Evolutionary conservation across 805 yeast genomes (phyloP).

Genomic region (Candida michaelii): DNA sequence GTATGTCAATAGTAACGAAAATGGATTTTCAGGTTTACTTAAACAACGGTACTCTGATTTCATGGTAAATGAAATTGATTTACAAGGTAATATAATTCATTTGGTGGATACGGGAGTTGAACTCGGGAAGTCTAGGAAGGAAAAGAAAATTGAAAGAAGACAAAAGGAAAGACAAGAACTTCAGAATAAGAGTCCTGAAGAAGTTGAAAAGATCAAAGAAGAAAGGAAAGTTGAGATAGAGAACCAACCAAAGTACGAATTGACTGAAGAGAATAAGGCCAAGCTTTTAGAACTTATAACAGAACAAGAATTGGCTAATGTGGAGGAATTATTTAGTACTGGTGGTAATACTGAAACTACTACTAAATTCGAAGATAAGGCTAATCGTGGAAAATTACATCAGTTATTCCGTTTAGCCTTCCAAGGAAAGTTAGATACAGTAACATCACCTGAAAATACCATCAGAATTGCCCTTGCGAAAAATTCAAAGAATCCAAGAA

Average conservation of each 20-base stretch:
- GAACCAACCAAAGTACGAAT: conserved; percentile 37
- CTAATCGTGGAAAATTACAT: conserved; percentile 75
- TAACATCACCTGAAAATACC: conserved; percentile 66
- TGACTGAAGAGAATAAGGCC: conserved; percentile 46
- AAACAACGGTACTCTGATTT: conserved; percentile 93
- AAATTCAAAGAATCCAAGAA: conserved; percentile 35
- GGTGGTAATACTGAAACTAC: conserved; percentile 61
- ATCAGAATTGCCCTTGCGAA: conserved; percentile 62
- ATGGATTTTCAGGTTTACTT: conserved; percentile 74
- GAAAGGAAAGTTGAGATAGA: conserved; percentile 14
- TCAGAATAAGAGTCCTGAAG: conserved; percentile 34
- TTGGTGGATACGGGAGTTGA: conserved; percentile 71
- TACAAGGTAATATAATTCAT: conserved; percentile 69
- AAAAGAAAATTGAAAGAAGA: conserved; percentile 44
- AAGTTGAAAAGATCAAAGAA: conserved; percentile 27
- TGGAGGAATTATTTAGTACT: conserved; percentile 53
- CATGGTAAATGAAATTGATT: conserved; percentile 83
- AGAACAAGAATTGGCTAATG: conserved; percentile 54
- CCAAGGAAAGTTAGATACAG: conserved; percentile 71
- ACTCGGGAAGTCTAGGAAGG: conserved; percentile 45
- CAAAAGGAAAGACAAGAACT: conserved; percentile 35
- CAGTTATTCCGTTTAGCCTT: conserved; percentile 73
- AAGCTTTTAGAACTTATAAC: conserved; percentile 58
- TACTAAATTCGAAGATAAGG: conserved; percentile 62
- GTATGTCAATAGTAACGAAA: conserved; percentile 50